Conservation (phyloP, 2,329 filamentous ascomycete species). For the Fusarium clavum region DNA sequence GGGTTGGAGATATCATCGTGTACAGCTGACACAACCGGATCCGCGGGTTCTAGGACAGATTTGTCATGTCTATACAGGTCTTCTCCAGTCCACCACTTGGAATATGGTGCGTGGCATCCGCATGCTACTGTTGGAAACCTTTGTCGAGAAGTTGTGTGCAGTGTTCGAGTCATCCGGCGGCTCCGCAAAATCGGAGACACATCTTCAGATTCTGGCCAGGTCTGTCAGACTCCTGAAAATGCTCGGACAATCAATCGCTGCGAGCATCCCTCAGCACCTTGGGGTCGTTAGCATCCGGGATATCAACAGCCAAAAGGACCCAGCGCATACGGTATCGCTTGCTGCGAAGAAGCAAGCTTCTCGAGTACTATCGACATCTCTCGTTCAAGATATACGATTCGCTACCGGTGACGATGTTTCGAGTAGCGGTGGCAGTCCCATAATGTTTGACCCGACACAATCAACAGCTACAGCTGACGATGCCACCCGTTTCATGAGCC, state of each 20-base stretch:
- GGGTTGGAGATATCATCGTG: slow-evolving; percentile 57
- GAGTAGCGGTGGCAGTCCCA: slow-evolving; percentile 45
- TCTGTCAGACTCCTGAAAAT: slow-evolving; percentile 53
- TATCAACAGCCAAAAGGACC: slow-evolving; percentile 42
- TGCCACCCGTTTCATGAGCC: slow-evolving; percentile 60
- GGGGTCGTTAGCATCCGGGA: slow-evolving; percentile 59
- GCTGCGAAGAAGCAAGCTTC: slow-evolving; percentile 47
- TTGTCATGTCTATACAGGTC: slow-evolving; percentile 61
- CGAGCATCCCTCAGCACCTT: slow-evolving; percentile 63
- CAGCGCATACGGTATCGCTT: slow-evolving; percentile 42
- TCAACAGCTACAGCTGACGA: slow-evolving; percentile 51
- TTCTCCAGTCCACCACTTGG: slow-evolving; percentile 61
- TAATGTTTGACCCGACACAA: slow-evolving; percentile 56
- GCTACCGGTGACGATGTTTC: slow-evolving; percentile 33
- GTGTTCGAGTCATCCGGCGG: slow-evolving; percentile 27
- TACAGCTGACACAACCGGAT: slow-evolving; percentile 54
- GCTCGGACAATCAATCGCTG: slow-evolving; percentile 57
- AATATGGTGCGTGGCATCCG: slow-evolving; percentile 60
- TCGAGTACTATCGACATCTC: slow-evolving; percentile 47
- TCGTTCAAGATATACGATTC: slow-evolving; percentile 30
- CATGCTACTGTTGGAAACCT: slow-evolving; percentile 61
- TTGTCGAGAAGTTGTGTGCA: slow-evolving; percentile 56
- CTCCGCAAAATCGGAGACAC: slow-evolving; percentile 45
- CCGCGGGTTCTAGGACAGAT: slow-evolving; percentile 55
- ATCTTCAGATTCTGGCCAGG: slow-evolving; percentile 53